Evolutionary conservation across 192 early-diverging fungal genomes (phyloP).

Genomic region (Coemansia sp.): DNA sequence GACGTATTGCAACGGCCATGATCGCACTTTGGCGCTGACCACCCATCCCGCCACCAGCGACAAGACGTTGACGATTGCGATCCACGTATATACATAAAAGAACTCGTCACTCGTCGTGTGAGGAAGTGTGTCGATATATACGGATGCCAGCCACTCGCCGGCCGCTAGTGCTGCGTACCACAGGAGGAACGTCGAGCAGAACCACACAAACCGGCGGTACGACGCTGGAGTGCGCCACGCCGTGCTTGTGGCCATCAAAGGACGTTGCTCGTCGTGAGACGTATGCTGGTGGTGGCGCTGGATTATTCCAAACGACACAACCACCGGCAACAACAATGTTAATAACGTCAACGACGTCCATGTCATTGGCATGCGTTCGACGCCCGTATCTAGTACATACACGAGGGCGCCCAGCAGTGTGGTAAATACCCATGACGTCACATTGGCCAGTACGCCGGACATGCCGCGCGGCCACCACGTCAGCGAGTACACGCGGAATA

Average conservation of each 20-base stretch:
- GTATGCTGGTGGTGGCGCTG: constrained; percentile 49
- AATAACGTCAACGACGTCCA: constrained; percentile 72
- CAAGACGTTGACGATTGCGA: constrained; percentile 67
- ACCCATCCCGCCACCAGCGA: constrained; percentile 67
- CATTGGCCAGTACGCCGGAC: constrained; percentile 62
- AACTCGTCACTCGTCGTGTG: constrained; percentile 63
- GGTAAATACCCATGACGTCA: constrained; percentile 66
- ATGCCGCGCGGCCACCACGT: constrained; percentile 76
- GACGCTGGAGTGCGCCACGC: constrained; percentile 67
- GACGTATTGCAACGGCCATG: constrained; percentile 66
- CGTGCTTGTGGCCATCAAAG: constrained; percentile 56
- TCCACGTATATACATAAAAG: constrained; percentile 73
- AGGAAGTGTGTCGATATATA: constrained; percentile 59
- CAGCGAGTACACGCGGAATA: constrained; percentile 75
- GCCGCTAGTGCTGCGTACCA: constrained; percentile 65
- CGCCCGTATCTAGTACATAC: constrained; percentile 55
- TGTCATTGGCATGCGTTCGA: constrained; percentile 59
- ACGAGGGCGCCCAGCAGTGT: constrained; percentile 59
- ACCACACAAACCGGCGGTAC: constrained; percentile 76
- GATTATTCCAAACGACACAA: constrained; percentile 61
- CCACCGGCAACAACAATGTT: constrained; percentile 70
- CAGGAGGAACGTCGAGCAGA: constrained; percentile 67
- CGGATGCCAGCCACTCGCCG: constrained; percentile 68
- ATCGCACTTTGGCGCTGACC: constrained; percentile 60
- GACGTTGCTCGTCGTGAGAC: constrained; percentile 42